Evolutionary conservation across 441 rosid species (phyloP).

Genomic region (Pelargonium australe): DNA sequence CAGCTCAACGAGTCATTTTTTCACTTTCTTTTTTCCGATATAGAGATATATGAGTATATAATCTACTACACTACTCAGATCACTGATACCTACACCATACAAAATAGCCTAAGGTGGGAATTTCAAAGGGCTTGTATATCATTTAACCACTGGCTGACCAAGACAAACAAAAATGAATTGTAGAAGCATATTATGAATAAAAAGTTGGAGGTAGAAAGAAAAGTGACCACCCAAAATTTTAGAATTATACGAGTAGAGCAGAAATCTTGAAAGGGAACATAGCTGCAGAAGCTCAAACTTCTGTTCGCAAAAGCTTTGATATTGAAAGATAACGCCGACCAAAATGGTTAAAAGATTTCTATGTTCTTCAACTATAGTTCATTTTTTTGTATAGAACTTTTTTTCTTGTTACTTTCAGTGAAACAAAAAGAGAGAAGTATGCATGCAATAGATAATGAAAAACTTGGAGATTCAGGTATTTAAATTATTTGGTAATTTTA

Average conservation of each 20-base stretch:
- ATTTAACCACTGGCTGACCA: background rate
- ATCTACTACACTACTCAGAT: background rate
- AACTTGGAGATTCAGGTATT: conserved; percentile 10
- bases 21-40: background rate
- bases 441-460: background rate
- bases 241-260: background rate
- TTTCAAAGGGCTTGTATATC: background rate
- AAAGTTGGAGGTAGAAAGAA: background rate
- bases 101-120: background rate
- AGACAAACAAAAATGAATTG: background rate
- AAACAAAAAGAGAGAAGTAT: background rate
- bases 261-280: background rate
- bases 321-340: background rate
- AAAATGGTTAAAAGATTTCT: background rate
- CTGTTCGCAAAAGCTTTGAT: background rate
- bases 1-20: conserved; percentile 2
- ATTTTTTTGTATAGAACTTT: background rate
- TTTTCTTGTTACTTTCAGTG: background rate
- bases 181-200: background rate
- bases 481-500: conserved; percentile 28
- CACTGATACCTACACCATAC: background rate
- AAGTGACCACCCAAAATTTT: background rate
- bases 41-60: background rate
- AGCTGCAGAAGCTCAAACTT: background rate
- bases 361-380: background rate